These are phyloP conservation scores for Tetrapyrgos nigripes DNA, from an alignment of 1,284 basidiomycete species.

Conservation along the genomic window DNA sequence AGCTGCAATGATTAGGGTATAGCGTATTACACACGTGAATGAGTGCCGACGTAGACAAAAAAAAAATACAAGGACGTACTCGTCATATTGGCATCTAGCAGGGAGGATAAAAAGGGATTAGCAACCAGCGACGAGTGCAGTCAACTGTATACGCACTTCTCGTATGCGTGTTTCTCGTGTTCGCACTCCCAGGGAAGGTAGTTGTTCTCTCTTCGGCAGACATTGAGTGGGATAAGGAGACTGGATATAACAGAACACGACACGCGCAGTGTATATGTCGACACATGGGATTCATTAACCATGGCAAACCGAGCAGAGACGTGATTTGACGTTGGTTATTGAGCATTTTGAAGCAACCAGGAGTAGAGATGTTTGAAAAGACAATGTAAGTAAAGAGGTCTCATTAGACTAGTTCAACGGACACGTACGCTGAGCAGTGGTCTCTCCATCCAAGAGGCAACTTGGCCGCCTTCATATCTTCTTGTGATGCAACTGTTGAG, in stretches of 20 bases:
- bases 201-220: conserved; percentile 74
- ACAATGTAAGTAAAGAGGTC: not conserved
- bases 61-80: conserved; percentile 61
- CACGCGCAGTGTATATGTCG: not conserved
- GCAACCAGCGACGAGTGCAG: not conserved
- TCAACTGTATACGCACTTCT: conserved; percentile 61
- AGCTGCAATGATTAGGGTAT: conserved; percentile 49
- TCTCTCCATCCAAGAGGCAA: conserved; percentile 90
- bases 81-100: conserved; percentile 88
- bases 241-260: conserved; percentile 44
- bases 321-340: no score
- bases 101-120: not conserved
- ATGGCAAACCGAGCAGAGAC: no score
- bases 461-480: conserved; percentile 78
- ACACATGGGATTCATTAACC: not conserved
- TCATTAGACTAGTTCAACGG: not conserved
- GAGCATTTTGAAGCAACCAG: not conserved
- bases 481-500: conserved; percentile 82
- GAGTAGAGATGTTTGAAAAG: not conserved
- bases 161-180: conserved; percentile 78
- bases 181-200: conserved; percentile 88
- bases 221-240: conserved; percentile 85
- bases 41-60: not conserved
- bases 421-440: conserved; percentile 87
- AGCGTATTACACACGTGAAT: conserved; percentile 10